Base-by-base conservation (phyloP, 1,139 yeast genomes). In the Yamadazyma conglobata region DNA sequence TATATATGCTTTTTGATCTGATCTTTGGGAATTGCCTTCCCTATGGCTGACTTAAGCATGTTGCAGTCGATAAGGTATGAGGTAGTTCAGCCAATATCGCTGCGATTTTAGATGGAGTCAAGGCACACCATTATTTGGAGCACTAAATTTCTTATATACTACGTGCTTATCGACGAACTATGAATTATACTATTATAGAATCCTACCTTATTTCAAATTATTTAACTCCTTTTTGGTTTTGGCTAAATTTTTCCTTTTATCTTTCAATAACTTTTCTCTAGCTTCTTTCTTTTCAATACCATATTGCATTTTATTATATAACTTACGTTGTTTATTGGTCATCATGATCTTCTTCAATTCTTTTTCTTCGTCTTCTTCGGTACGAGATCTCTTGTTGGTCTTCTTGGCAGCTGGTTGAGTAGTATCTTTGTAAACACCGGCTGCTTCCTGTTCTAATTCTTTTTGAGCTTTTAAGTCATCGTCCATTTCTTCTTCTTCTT, bases 241-340 rank as follows among this genome's bases (percentile, higher is more conserved):
- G 32, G 76, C 82, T 37, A 87, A 61, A 62, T 79, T 81, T 61
- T 81, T 79, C 62, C 78, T 82, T 79, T 88, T 88, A 67, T 78
- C 75, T 47, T 77, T 70, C 56, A 91, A 72, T 33, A 74, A 77
- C 35, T 82, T 84, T 48, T 78, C 77, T 60, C 93, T 79, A 37
- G 74, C 74, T 54, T 85, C 91, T 64, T 87, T 85, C 74, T 86
- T 80, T 37, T 83, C 81, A 50, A 84, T 78, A 37, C 95, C 93
- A 56, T 87, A 81, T 68, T 87, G 93, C 94, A 91, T 86, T 80
- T 86, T 86, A 68, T 84, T 83, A 71, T 91, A 91, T 47, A 89
- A 73, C 63, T 86, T 87, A 71, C 89, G 84, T 66, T 91, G 95
- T 62, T 89, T 91, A 68, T 88, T 89, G 47, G 93, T 76, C 97